These are phyloP conservation scores for Trichoderma breve DNA, from an alignment of 2,329 filamentous ascomycete genomes.

Conservation along the genomic window DNA sequence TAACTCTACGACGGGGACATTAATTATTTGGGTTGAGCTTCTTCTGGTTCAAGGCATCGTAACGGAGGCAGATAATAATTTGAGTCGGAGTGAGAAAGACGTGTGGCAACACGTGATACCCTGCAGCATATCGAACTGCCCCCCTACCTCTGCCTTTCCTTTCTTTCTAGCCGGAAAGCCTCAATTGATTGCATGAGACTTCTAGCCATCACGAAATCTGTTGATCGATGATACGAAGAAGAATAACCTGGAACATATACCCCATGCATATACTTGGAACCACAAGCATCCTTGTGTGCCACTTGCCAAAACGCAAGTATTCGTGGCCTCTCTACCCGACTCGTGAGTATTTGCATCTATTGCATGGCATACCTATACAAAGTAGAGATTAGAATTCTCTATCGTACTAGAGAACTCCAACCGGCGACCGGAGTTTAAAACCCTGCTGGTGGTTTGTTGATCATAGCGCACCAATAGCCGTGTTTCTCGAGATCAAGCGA, in stretches of 20 bases:
- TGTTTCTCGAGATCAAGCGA: conserved; percentile 1
- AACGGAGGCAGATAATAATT: background rate
- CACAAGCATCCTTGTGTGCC: background rate
- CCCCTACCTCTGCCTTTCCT: background rate
- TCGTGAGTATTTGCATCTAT: background rate
- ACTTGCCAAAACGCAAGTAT: background rate
- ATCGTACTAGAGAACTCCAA: background rate
- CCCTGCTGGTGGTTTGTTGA: background rate
- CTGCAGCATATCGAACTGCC: background rate
- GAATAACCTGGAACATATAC: background rate
- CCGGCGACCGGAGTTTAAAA: background rate
- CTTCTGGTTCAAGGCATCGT: background rate
- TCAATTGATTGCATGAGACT: background rate
- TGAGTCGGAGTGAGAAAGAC: background rate
- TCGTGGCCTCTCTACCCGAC: background rate
- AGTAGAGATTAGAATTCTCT: background rate
- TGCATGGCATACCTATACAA: background rate
- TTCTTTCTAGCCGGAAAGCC: background rate
- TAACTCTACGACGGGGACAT: background rate
- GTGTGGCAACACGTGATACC: background rate
- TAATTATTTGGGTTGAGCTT: background rate
- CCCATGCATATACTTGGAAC: no score
- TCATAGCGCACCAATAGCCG: background rate
- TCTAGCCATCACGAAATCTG: background rate
- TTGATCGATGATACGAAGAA: background rate